Base-by-base conservation (phyloP, 768 basidiomycete genomes). In the Podaxis pistillaris region DNA sequence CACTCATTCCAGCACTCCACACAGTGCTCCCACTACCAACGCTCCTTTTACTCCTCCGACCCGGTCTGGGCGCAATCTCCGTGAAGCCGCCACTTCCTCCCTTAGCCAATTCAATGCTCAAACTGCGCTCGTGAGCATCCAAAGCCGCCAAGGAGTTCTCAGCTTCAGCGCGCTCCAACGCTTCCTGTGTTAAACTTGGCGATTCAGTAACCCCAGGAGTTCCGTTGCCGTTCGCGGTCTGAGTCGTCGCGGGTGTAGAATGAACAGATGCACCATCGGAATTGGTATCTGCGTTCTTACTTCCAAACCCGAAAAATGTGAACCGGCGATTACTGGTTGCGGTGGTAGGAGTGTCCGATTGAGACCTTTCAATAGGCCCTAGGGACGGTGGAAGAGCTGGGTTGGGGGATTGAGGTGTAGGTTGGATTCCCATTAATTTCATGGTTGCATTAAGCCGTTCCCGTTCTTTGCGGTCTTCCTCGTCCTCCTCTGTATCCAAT, bases 401-500 rank as follows among this genome's bases (percentile, higher is more conserved):
- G 59, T 73, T 64, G 2, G 79, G 70, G n/a, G 83, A 73, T 13
- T 82, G 76, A 55, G 79, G 69, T n/a, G 78, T 71, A 33, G 88
- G 86, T 72, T 90, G 87, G 64, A 96, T 93, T 4, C 96, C 96
- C 89, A 96, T 94, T 30, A 96, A 78, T 72, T 94, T 93, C 91
- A 98, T 91, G 28, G 94, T 93, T 15, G 93, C 93, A 66, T 90
- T 83, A 59, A 98, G 79, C 15, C 94, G 85, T 72, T 95, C 94
- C 60, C 96, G 81, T 74, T 96, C 94, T 65, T 82, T 83, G 41
- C 86, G 81, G 70, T 97, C 95, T 64, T 98, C 94, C 63, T 98
- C 96, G 68, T 98, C 96, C 73, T 98, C 96, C 44, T 83, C 79
- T 1, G 88, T 93, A 63, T 96, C 93, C 40, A 96, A 75, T 73